These are phyloP conservation scores for Halenospora varia DNA, from an alignment of 495 filamentous ascomycete genomes.

Conservation along the genomic window DNA sequence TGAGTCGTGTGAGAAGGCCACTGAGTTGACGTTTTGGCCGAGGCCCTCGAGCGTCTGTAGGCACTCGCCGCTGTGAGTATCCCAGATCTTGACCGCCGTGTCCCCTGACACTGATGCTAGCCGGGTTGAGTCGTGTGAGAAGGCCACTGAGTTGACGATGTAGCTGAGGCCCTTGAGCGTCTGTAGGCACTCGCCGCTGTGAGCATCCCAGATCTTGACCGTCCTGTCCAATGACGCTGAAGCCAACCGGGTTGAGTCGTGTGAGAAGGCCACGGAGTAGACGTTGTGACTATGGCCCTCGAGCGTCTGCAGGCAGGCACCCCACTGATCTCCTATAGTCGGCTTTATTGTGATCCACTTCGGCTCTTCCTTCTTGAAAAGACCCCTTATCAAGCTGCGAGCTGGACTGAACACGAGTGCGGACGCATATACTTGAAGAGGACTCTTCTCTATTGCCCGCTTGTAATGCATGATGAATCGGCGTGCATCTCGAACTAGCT, in stretches of 20 bases:
- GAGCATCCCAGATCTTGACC: constrained; percentile 30
- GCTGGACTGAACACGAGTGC: not conserved
- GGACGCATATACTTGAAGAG: not conserved
- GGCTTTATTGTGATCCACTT: not conserved
- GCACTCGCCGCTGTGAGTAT: constrained; percentile 11
- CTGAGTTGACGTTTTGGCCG: not conserved
- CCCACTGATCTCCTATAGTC: not conserved
- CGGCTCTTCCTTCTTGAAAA: not conserved
- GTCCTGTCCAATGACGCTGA: constrained; percentile 20
- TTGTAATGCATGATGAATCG: constrained; percentile 7
- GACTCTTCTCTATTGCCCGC: constrained; percentile 13
- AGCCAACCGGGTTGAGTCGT: constrained; percentile 26
- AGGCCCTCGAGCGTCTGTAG: constrained; percentile 23
- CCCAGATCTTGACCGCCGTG: constrained; percentile 20
- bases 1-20: not conserved
- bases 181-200: constrained; percentile 3
- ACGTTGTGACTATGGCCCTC: constrained; percentile 18
- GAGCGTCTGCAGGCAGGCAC: constrained; percentile 22
- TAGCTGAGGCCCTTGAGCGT: constrained; percentile 15
- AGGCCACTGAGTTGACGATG: constrained; percentile 9
- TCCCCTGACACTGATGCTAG: constrained; percentile 15
- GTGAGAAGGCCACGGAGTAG: constrained; percentile 29
- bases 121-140: constrained; percentile 8
- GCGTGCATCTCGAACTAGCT: constrained; percentile 7
- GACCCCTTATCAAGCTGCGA: not conserved